A percentile compares a stretch with the other conserved stretches of the same genome.
Evolutionary conservation across 352 stramenopile species (phyloP).

Genomic region (Globisporangium recalcitrans): DNA sequence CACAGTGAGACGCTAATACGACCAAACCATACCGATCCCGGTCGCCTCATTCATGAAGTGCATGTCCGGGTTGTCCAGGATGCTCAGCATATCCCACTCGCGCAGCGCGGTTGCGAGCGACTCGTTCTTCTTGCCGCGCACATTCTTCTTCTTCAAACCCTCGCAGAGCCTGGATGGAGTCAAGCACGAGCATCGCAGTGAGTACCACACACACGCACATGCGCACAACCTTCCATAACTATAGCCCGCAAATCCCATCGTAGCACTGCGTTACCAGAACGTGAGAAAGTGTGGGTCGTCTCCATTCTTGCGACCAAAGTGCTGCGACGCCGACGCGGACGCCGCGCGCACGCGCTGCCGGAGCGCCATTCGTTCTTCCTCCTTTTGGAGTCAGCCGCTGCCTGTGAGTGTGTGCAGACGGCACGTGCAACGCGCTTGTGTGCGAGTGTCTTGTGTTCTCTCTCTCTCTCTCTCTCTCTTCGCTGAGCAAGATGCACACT

Average conservation of each 20-base stretch:
- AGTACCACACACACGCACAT: neutral
- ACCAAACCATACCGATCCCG: slow-evolving; percentile 25
- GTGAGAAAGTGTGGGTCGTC: slow-evolving; percentile 38
- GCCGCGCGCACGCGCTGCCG: slow-evolving; percentile 42
- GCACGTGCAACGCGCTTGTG: neutral
- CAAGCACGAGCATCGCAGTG: neutral
- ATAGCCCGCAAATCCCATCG: neutral
- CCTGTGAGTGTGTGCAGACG: too few relatives aligned
- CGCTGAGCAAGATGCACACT: neutral
- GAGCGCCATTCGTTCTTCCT: slow-evolving; percentile 23
- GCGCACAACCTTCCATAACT: neutral
- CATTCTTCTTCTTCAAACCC: slow-evolving; percentile 60
- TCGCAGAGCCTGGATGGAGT: slow-evolving; percentile 50
- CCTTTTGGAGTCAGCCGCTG: neutral
- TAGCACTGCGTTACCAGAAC: slow-evolving; percentile 46
- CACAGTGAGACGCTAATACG: neutral
- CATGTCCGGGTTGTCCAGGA: slow-evolving; percentile 32
- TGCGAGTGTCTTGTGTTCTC: neutral
- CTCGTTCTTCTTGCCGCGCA: slow-evolving; percentile 38
- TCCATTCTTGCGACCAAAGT: slow-evolving; percentile 42
- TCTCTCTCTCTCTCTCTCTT: neutral
- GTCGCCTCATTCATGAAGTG: slow-evolving; percentile 80
- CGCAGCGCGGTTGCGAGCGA: slow-evolving; percentile 33
- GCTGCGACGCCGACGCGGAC: slow-evolving; percentile 40
- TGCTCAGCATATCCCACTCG: slow-evolving; percentile 46